Base-by-base conservation (phyloP, 495 filamentous ascomycete species). In the Lasiosphaeris hirsuta region DNA sequence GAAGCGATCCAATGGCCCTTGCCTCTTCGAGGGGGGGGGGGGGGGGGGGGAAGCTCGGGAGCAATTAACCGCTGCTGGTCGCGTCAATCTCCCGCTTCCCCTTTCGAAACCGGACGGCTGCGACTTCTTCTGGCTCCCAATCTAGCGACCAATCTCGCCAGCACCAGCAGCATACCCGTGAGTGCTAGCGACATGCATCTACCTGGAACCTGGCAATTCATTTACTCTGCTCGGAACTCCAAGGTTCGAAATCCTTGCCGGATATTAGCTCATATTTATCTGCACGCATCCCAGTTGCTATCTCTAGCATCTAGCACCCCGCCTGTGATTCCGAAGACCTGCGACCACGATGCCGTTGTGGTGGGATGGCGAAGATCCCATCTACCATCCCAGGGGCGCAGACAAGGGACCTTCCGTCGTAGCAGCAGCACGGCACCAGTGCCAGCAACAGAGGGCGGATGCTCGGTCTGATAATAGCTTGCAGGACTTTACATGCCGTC, bases 11-110 rank as follows among this genome's bases (percentile, higher is more conserved):
- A 17, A 23, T 30, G 43, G 43, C 19, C 18, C 15, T 23, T 10
- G 18, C 42, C 15, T 19, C 23, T n/a, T n/a, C n/a, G n/a, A n/a
- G 42, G 41, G 42, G 9, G 23, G 42, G 23, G 10, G 42, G 42
- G 42, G 23, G 10, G 15, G 9, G 18, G 13, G 15, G 39, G 13
- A n/a, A n/a, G 39, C 39, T 41, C 17, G 35, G 23, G n/a, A 23
- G 42, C 51, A 42, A 50, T 51, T 59, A 54, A n/a, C 57, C 57
- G 49, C 57, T 53, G 50, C 50, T 33, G 40, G 44, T 54, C 49
- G 14, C 49, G 42, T 58, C 23, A 58, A 61, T 57, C 47, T 61
- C 54, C 54, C 54, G 49, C 56, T 41, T 45, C 14, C 18, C 17
- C 33, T 35, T 38, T 35, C 44, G 14, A 17, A 44, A 40, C 40